These are phyloP conservation scores for Aspergillus arachidicola DNA, from an alignment of 2,329 filamentous ascomycete genomes.

Conservation along the genomic window DNA sequence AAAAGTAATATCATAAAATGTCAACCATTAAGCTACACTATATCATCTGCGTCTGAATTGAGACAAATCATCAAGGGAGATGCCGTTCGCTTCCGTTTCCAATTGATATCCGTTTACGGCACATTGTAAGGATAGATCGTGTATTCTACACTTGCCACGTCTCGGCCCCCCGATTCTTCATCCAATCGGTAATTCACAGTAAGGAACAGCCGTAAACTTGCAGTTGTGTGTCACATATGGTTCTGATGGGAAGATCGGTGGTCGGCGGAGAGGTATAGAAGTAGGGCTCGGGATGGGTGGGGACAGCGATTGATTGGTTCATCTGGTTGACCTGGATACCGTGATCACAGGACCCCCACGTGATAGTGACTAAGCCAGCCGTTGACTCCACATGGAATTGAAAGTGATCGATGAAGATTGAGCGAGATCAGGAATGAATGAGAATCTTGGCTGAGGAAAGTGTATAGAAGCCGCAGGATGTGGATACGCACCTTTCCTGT, in stretches of 20 bases:
- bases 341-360: conserved; percentile 20
- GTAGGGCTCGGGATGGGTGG: conserved; percentile 3
- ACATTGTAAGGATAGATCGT: neutral
- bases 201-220: neutral
- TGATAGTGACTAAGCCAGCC: conserved; percentile 23
- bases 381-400: conserved; percentile 15
- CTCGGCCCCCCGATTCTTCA: neutral
- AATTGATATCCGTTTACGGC: neutral
- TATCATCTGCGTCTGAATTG: neutral
- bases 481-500: neutral
- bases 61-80: neutral
- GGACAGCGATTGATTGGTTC: conserved; percentile 17
- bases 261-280: neutral
- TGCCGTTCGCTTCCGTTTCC: neutral
- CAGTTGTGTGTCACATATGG: neutral
- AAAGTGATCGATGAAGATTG: conserved; percentile 1
- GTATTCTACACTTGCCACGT: neutral
- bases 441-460: neutral
- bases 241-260: neutral
- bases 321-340: conserved; percentile 25
- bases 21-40: neutral
- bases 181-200: neutral
- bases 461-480: neutral
- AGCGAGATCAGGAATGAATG: neutral
- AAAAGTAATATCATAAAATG: neutral